These are phyloP conservation scores for Carallia pectinifolia DNA, from an alignment of 345 rosid genomes.

Conservation along the genomic window DNA sequence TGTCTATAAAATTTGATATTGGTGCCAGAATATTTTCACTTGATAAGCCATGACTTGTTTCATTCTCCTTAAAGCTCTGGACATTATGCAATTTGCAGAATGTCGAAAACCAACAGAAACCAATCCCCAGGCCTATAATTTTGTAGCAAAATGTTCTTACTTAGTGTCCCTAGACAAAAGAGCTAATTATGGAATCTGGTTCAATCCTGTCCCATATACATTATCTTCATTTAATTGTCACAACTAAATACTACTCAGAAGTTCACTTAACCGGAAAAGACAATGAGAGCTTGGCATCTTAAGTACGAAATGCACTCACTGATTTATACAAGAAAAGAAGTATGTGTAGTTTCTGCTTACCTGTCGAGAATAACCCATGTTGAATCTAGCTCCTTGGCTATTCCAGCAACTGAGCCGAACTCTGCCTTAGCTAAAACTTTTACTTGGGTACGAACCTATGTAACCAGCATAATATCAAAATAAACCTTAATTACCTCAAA, in stretches of 20 bases:
- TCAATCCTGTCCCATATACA: too few species aligned
- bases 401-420: constrained; percentile 29
- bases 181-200: too few species aligned
- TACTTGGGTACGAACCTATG: constrained; percentile 31
- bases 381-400: constrained; percentile 30
- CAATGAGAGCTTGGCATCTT: background rate
- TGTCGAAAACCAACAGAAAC: too few species aligned
- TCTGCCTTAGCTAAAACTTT: constrained; percentile 28
- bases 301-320: background rate
- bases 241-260: too few species aligned
- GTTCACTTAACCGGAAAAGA: too few species aligned
- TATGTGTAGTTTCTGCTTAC: background rate
- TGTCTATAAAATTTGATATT: too few species aligned
- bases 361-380: constrained; percentile 40
- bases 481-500: background rate
- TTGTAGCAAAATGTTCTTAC: too few species aligned
- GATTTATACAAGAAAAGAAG: background rate
- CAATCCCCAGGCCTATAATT: too few species aligned
- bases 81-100: too few species aligned
- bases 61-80: too few species aligned
- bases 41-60: background rate
- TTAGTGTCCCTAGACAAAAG: too few species aligned
- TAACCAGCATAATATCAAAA: background rate
- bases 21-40: background rate
- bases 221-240: too few species aligned